Percentiles rank a stretch among this genome's conserved stretches.
Conservation (phyloP, 148 eudicot genomes). For the Rheum nobile region DNA sequence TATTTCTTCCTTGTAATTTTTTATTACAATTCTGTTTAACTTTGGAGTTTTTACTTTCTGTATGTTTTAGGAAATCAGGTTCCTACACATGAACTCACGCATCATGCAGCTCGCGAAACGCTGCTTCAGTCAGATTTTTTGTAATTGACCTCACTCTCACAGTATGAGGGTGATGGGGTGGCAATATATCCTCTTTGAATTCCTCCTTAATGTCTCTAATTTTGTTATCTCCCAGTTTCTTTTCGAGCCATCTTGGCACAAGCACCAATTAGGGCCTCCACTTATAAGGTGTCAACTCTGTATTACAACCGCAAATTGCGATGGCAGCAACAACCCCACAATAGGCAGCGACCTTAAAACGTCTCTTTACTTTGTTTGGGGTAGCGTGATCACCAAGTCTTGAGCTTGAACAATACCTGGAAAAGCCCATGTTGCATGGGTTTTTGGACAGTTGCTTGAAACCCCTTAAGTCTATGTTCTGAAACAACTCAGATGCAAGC, state of each 20-base stretch:
- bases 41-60: too few species aligned
- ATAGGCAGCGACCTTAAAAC: not conserved
- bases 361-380: not conserved
- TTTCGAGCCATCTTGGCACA: not conserved
- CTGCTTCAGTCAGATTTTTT: not conserved
- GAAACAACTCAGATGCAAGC: not conserved
- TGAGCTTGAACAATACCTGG: too few species aligned
- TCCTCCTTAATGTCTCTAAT: not conserved
- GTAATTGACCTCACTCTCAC: not conserved
- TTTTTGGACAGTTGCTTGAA: not conserved
- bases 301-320: not conserved
- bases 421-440: not conserved
- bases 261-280: not conserved
- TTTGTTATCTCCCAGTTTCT: not conserved
- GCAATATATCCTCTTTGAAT: not conserved
- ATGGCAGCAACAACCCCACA: not conserved
- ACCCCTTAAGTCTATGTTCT: not conserved
- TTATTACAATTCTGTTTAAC: too few species aligned
- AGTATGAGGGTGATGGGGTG: not conserved
- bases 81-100: too few species aligned
- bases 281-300: not conserved
- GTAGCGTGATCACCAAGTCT: too few species aligned
- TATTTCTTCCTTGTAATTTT: too few species aligned
- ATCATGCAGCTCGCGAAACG: not conserved
- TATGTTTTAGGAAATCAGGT: too few species aligned